Percentiles rank a stretch among this genome's conserved stretches.
These are phyloP conservation scores for Lactarius evosmus DNA, from an alignment of 768 basidiomycete species.

Conservation along the genomic window DNA sequence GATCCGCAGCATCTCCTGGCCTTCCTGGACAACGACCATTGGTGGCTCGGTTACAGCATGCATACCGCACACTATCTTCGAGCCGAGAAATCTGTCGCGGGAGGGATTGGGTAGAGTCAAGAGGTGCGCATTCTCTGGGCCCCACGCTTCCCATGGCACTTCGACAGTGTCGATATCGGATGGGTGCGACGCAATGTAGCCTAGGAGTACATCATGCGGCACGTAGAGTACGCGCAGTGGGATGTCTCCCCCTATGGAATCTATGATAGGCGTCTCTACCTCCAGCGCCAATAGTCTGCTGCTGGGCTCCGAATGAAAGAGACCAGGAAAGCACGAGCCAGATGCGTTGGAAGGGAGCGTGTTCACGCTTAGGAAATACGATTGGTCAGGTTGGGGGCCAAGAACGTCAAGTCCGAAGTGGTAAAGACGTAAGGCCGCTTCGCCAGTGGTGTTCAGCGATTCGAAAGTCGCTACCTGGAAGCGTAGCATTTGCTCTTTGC, in stretches of 20 bases:
- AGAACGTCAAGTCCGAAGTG: background rate
- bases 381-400: background rate
- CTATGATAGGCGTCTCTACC: background rate
- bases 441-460: background rate
- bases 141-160: slow-evolving; percentile 10
- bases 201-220: background rate
- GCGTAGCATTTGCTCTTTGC: background rate
- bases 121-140: background rate
- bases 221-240: background rate
- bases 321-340: background rate
- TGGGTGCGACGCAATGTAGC: background rate
- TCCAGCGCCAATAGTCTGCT: background rate
- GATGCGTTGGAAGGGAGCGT: slow-evolving; percentile 1
- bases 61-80: slow-evolving; percentile 4
- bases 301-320: background rate
- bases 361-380: background rate
- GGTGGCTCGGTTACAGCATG: background rate
- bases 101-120: background rate
- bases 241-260: background rate
- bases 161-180: background rate
- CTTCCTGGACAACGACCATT: background rate
- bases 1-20: background rate
- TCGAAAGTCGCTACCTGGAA: slow-evolving; percentile 1
- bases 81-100: background rate
- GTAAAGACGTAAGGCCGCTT: background rate